phyloP scores from a whole-genome alignment of 805 yeast genomes.

The Cyberlindnera subsufficiens region DNA sequence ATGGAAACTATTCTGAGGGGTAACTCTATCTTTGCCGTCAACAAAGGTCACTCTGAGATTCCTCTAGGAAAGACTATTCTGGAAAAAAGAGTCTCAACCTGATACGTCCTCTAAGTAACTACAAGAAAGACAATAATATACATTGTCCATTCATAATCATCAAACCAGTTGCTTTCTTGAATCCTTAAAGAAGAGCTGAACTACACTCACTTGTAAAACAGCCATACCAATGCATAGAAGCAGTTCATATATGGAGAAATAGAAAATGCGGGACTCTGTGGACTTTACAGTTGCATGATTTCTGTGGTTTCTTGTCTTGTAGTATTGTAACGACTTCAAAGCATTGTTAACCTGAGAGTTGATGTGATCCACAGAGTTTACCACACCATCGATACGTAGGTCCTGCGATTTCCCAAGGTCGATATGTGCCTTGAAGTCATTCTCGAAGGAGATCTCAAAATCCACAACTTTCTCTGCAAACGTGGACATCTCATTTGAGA shows the following conservation, averaged over 20 bases:
- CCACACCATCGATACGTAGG: slow-evolving; percentile 39
- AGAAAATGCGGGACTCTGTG: slow-evolving; percentile 75
- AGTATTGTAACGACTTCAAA: slow-evolving; percentile 63
- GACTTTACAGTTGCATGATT: slow-evolving; percentile 82
- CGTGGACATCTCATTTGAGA: slow-evolving; percentile 57
- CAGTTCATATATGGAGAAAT: slow-evolving; percentile 70
- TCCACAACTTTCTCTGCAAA: slow-evolving; percentile 72
- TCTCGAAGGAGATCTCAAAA: slow-evolving; percentile 52
- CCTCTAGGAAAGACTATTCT: slow-evolving; percentile 58
- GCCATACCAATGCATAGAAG: slow-evolving; percentile 73
- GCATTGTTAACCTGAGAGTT: slow-evolving; percentile 55
- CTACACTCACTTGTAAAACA: slow-evolving; percentile 57
- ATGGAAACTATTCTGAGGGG: slow-evolving; percentile 81
- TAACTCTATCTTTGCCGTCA: slow-evolving; percentile 50
- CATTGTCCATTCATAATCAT: not conserved
- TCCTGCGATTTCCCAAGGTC: slow-evolving; percentile 34
- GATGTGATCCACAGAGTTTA: slow-evolving; percentile 45
- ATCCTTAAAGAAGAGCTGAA: slow-evolving; percentile 67
- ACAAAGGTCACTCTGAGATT: slow-evolving; percentile 44
- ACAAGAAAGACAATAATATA: too few species aligned
- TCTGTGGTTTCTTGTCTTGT: slow-evolving; percentile 85
- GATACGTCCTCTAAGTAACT: not conserved
- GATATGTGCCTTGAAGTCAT: slow-evolving; percentile 27
- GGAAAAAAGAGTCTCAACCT: slow-evolving; percentile 43
- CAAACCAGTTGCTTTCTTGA: slow-evolving; percentile 51